These are phyloP conservation scores for Aspergillus nomiae DNA, from an alignment of 2,329 filamentous ascomycete species.

Conservation along the genomic window DNA sequence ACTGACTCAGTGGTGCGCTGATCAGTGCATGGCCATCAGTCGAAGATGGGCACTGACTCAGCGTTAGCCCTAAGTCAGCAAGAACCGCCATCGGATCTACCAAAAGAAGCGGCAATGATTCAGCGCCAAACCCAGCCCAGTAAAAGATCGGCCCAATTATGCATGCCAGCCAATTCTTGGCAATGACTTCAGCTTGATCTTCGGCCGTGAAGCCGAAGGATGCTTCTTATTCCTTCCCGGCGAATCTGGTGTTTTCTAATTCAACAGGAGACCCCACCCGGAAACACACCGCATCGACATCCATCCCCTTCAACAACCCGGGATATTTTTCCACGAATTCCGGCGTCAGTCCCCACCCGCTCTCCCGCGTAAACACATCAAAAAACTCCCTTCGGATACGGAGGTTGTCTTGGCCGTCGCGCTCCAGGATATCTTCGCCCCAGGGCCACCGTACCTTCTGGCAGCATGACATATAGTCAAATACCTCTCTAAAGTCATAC, in stretches of 20 bases:
- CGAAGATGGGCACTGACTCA: background rate
- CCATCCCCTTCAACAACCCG: slow-evolving; percentile 10
- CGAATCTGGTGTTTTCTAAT: no score
- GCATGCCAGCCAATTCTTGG: background rate
- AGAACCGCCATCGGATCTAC: background rate
- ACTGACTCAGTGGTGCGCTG: background rate
- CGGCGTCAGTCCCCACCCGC: slow-evolving; percentile 16
- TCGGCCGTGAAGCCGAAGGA: background rate
- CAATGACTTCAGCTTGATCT: background rate
- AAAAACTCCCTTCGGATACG: slow-evolving; percentile 7
- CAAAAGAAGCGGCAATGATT: background rate
- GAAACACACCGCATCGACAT: slow-evolving; percentile 4
- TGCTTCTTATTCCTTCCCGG: background rate
- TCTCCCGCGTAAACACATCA: slow-evolving; percentile 8
- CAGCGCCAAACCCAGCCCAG: background rate
- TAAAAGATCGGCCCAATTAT: background rate
- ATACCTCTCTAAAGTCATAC: slow-evolving; percentile 6
- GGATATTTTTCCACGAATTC: slow-evolving; percentile 18
- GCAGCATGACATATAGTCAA: slow-evolving; percentile 7
- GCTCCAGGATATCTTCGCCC: slow-evolving; percentile 13
- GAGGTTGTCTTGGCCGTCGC: slow-evolving; percentile 10
- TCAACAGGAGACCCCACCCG: background rate
- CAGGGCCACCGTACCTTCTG: slow-evolving; percentile 16
- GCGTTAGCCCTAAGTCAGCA: background rate
- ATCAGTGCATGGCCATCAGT: no score